Base-by-base conservation (phyloP, 2,329 filamentous ascomycete genomes). In the Cladosporium sphaerospermum region DNA sequence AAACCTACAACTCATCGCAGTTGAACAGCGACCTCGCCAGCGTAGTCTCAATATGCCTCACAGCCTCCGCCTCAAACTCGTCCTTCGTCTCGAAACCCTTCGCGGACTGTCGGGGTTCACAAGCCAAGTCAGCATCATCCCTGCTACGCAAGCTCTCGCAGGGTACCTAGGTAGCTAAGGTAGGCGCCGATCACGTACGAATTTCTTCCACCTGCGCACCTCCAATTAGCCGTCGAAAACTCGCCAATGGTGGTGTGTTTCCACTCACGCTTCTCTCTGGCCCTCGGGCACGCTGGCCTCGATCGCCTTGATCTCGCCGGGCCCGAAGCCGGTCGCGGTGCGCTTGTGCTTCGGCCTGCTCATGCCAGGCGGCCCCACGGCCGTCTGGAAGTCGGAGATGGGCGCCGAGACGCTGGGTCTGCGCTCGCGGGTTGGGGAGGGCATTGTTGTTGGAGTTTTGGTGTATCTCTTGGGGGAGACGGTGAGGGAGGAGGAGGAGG, bases 1-100 rank as follows among this genome's bases (percentile, higher is more conserved):
- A 19, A 44, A 51, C 48, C 19, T 9, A 51, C 48, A 44, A 71
- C 73, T 99, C 93, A 76, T 99, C 91, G 73, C 93, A 99, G 73
- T 99, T 99, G 81, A 92, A 97, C 70, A 99, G 82, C 66, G 91
- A 96, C 56, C 93, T 88, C 57, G 93, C 93, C 57, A 99, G 80
- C 3, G 91, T 96, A 3, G 93, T 97, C 74, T 99, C 93, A 66
- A 99, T 88, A 76, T 99, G 93, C 60, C 86, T 85, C 59, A 99
- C 89, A 54, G 95, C 80, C 67, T 96, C 91, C 69, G 77, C 83
- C 69, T 81, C 77, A 67, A 97, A 96, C 54, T 89, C 86, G 14
- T 95, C 89, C 69, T 89, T 84, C 62, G 79, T 83, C 57, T 77
- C 79, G 74, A 96, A 96, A 56, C 81, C 83, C 61, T 80, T 74